phyloP scores from a whole-genome alignment of 352 stramenopile species.

The Stramenopiles sp. region DNA sequence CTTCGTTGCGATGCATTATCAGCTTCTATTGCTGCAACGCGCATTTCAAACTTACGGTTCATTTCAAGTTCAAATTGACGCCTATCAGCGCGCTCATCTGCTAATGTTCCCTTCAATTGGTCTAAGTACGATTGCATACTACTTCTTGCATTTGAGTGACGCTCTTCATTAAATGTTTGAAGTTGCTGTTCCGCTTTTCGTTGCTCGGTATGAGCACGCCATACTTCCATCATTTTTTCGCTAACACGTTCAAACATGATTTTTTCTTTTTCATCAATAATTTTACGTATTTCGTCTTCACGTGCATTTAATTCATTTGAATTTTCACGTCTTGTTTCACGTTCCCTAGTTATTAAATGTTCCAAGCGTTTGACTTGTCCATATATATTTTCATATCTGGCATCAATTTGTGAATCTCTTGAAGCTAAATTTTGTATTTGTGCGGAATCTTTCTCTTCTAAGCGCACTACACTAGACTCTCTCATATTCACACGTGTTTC shows the following conservation, averaged over 20 bases:
- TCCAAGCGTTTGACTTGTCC: neutral
- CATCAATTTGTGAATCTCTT: neutral
- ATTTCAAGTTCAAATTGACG: neutral
- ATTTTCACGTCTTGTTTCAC: neutral
- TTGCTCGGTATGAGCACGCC: neutral
- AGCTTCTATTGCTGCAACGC: neutral
- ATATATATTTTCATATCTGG: neutral
- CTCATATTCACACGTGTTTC: neutral
- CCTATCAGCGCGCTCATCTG: neutral
- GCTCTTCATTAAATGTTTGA: neutral
- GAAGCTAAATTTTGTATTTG: neutral
- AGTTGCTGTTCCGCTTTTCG: neutral
- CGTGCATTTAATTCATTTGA: neutral
- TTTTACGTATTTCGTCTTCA: neutral
- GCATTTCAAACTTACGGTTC: neutral
- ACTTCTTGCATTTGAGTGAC: neutral
- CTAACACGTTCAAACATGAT: neutral
- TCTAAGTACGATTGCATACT: neutral
- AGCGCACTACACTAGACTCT: neutral
- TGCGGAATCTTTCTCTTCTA: neutral
- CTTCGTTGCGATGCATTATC: neutral
- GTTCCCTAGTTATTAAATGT: neutral
- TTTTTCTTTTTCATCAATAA: neutral
- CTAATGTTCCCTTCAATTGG: neutral
- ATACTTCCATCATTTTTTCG: conserved; percentile 3